Evolutionary conservation across 805 yeast genomes (phyloP), one percentile per base, ranked within the genome.

Genomic region (Nematodospora valgi): DNA sequence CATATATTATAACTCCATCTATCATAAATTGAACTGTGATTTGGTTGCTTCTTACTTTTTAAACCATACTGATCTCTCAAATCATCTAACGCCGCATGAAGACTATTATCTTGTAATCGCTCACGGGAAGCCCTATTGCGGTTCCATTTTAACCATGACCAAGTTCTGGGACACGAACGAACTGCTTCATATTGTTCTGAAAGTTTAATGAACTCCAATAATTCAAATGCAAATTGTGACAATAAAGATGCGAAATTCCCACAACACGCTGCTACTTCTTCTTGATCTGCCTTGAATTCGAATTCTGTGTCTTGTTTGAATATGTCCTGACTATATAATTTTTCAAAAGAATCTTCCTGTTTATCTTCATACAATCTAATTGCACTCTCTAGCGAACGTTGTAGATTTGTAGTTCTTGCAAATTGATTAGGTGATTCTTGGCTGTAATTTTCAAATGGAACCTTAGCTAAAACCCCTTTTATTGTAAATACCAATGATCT

Each of bases 181-280:
- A 45, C 33, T 2, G 58, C 49, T 4, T 44, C 45, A 41, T 68
- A 75, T 5, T 66, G 62, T 9, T 64, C 65, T 23, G 78, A 51
- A 6, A 65, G 43, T 9, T 59, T 59, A 24, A 83, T 54, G 40
- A 79, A 76, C 2, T 56, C 59, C 14, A 57, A 50, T 32, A 85
- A 56, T 42, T 82, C 88, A 23, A 64, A 63, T 1, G 86, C 78
- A 45, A 77, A 78, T 37, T 82, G 76, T 3, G 76, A 72, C 24
- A 86, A 52, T 16, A 83, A 66, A 23, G 79, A 74, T 2, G 89
- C 70, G 50, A 85, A 85, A 52, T 85, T 83, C 1, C 89, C 91
- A 61, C 93, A 84, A 30, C 85, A 75, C 0, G 95, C 94, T 1
- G 89, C 84, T 3, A 85, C 82, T 45, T 83, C 88, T 57, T 85